These are phyloP conservation scores for Plasmopara halstedii DNA, from an alignment of 352 stramenopile genomes.

Conservation along the genomic window DNA sequence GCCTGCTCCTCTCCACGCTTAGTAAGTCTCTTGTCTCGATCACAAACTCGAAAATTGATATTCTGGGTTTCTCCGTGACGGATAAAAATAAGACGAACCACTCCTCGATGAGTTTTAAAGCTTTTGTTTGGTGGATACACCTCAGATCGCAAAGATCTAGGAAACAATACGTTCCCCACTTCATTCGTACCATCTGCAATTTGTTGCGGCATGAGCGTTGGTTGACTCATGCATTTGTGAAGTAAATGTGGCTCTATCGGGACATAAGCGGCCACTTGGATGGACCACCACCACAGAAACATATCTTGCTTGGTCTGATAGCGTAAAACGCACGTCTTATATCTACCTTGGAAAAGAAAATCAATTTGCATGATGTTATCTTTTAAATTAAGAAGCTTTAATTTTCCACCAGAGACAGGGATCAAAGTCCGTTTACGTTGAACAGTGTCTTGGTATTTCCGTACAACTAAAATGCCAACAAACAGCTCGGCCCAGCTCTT, in stretches of 20 bases:
- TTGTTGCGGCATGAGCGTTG: conserved; percentile 34
- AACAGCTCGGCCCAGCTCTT: conserved; percentile 67
- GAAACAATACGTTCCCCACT: conserved; percentile 59
- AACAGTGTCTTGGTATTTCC: conserved; percentile 46
- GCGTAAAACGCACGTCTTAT: conserved; percentile 33
- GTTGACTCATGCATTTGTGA: conserved; percentile 40
- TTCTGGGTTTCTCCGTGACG: conserved; percentile 75
- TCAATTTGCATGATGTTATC: conserved; percentile 48
- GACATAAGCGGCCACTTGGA: conserved; percentile 50
- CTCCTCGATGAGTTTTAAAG: conserved; percentile 11
- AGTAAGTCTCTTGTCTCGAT: conserved; percentile 70
- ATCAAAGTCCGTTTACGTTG: conserved; percentile 49
- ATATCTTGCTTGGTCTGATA: conserved; percentile 48
- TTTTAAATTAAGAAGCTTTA: conserved; percentile 47
- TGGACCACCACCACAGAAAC: conserved; percentile 73
- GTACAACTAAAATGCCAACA: conserved; percentile 55
- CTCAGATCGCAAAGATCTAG: conserved; percentile 22
- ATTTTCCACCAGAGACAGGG: conserved; percentile 33
- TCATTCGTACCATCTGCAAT: conserved; percentile 44
- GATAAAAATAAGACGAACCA: conserved; percentile 64
- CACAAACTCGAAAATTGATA: conserved; percentile 72
- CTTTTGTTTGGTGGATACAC: conserved; percentile 13
- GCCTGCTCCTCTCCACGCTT: conserved; percentile 50
- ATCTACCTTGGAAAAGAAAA: conserved; percentile 46
- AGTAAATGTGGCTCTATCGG: conserved; percentile 36